phyloP scores from a whole-genome alignment of 441 rosid genomes.

The Daphne laureola region DNA sequence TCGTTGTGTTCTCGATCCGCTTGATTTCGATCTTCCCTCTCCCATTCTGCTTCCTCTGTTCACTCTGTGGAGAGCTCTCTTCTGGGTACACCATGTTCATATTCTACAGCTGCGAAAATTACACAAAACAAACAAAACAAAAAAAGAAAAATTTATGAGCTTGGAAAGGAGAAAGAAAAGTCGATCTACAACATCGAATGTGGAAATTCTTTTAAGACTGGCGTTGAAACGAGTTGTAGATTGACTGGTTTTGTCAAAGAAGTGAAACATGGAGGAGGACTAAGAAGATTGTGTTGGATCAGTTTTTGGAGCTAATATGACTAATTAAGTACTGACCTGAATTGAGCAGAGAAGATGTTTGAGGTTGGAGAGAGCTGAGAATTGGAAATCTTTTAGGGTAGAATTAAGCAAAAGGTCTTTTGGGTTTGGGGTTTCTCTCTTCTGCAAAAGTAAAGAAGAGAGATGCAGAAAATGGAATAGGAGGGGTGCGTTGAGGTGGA shows the following conservation, averaged over 20 bases:
- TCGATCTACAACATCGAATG: neutral
- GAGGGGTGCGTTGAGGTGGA: constrained; percentile 30
- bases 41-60: constrained; percentile 43
- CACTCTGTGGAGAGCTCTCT: constrained; percentile 40
- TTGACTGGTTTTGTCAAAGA: constrained; percentile 34
- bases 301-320: constrained; percentile 22
- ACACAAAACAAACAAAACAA: constrained; percentile 1
- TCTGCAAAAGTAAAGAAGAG: constrained; percentile 39
- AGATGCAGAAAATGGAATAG: constrained; percentile 70
- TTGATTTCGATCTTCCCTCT: constrained; percentile 99
- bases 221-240: too few species aligned
- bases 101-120: constrained; percentile 7
- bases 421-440: constrained; percentile 22
- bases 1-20: constrained; percentile 98
- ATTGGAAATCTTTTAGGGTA: constrained; percentile 20
- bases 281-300: constrained; percentile 38
- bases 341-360: constrained; percentile 16
- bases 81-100: constrained; percentile 47
- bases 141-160: neutral
- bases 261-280: constrained; percentile 47
- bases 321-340: constrained; percentile 35
- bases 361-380: constrained; percentile 13
- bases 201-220: neutral
- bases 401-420: constrained; percentile 13
- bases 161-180: neutral